Conservation (phyloP, 768 basidiomycete species). For the Amanita exitialis region DNA sequence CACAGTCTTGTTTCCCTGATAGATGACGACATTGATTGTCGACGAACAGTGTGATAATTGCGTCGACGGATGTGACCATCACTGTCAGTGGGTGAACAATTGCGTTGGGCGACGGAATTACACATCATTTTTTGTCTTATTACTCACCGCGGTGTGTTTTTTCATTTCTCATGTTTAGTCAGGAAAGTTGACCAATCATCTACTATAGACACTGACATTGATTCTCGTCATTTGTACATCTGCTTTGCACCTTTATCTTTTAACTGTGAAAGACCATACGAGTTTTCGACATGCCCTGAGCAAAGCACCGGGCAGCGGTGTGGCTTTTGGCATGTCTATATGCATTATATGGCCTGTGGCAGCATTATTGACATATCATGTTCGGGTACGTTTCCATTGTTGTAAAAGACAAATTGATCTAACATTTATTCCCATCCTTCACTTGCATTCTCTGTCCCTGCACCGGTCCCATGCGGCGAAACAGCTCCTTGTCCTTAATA, state of each 20-base stretch:
- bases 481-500: conserved; percentile 73
- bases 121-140: conserved; percentile 80
- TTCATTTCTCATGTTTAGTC: conserved; percentile 1
- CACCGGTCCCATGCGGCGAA: conserved; percentile 1
- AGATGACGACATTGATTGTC: background rate
- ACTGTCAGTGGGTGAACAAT: conserved; percentile 89
- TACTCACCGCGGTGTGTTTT: conserved; percentile 62
- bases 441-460: background rate
- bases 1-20: background rate
- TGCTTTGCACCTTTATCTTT: conserved; percentile 68
- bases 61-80: conserved; percentile 91
- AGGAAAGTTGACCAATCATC: background rate
- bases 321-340: conserved; percentile 66
- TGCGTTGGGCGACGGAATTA: conserved; percentile 95
- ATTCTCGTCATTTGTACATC: conserved; percentile 75
- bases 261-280: conserved; percentile 41
- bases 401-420: background rate
- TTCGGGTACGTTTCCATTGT: conserved; percentile 51
- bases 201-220: conserved; percentile 56
- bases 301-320: conserved; percentile 65
- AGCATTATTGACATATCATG: conserved; percentile 74
- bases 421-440: background rate
- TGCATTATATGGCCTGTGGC: conserved; percentile 75
- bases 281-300: conserved; percentile 36
- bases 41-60: conserved; percentile 83